These are phyloP conservation scores for Simplicillium aogashimaense DNA, from an alignment of 2,329 filamentous ascomycete species.

Conservation along the genomic window DNA sequence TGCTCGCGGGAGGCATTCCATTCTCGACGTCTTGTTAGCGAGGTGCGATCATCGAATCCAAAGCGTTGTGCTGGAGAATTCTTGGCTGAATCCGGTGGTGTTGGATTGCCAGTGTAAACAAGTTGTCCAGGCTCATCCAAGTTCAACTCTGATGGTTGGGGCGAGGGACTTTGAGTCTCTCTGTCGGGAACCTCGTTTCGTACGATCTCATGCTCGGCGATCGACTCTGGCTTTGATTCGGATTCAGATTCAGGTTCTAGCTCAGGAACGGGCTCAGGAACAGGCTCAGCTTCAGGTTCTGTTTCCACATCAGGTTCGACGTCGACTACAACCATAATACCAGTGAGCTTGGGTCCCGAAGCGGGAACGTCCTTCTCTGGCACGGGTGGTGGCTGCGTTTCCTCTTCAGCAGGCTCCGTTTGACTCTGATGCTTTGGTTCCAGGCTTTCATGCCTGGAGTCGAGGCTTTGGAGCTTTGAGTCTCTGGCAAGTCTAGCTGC, in stretches of 20 bases:
- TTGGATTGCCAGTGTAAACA: conserved; percentile 11
- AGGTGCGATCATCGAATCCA: conserved; percentile 15
- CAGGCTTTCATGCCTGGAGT: too few species aligned
- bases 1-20: conserved; percentile 20
- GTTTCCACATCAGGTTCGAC: conserved; percentile 16
- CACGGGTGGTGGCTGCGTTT: conserved; percentile 9
- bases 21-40: conserved; percentile 21
- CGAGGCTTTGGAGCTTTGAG: conserved; percentile 10
- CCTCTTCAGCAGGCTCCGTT: too few species aligned
- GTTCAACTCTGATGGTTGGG: conserved; percentile 1
- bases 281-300: neutral
- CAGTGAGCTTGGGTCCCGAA: conserved; percentile 17
- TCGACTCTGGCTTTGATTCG: neutral
- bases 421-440: too few species aligned
- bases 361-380: conserved; percentile 8
- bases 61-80: conserved; percentile 16
- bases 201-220: conserved; percentile 1
- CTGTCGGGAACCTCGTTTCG: neutral
- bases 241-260: too few species aligned
- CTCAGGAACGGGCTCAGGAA: neutral
- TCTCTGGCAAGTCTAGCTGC: conserved; percentile 15
- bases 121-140: conserved; percentile 2
- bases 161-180: neutral
- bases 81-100: conserved; percentile 19
- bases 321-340: conserved; percentile 29